Evolutionary conservation across 2,329 filamentous ascomycete genomes (phyloP).

Genomic region (Sclerotinia spermophila): DNA sequence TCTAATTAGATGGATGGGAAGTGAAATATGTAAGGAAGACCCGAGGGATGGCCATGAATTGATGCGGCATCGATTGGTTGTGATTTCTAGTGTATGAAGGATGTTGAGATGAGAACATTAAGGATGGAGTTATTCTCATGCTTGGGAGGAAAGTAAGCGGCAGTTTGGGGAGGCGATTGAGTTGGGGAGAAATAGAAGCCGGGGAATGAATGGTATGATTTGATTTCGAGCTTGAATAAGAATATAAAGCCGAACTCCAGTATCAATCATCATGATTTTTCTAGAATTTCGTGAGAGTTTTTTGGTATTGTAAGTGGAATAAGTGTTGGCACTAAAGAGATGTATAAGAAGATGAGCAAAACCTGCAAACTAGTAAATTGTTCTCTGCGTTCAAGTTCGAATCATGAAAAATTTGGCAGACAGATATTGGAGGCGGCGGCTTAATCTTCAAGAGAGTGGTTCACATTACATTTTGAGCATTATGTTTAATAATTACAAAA

Average conservation of each 20-base stretch:
- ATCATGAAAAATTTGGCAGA: not conserved
- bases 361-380: not conserved
- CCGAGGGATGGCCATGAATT: too few relatives aligned
- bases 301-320: not conserved
- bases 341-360: not conserved
- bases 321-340: not conserved
- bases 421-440: not conserved
- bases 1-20: too few relatives aligned
- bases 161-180: too few relatives aligned
- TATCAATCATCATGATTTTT: not conserved
- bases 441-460: not conserved
- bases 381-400: not conserved
- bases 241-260: not conserved
- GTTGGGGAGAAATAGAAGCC: not conserved
- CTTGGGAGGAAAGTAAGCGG: not conserved
- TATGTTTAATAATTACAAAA: not conserved
- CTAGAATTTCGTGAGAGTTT: not conserved
- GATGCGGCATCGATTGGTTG: not conserved
- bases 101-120: not conserved
- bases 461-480: not conserved
- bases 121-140: not conserved
- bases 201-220: not conserved
- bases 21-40: too few relatives aligned
- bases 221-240: not conserved
- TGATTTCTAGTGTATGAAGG: too few relatives aligned